Conservation (phyloP, 2,329 filamentous ascomycete species). For the Ceratocystis lukuohia region DNA sequence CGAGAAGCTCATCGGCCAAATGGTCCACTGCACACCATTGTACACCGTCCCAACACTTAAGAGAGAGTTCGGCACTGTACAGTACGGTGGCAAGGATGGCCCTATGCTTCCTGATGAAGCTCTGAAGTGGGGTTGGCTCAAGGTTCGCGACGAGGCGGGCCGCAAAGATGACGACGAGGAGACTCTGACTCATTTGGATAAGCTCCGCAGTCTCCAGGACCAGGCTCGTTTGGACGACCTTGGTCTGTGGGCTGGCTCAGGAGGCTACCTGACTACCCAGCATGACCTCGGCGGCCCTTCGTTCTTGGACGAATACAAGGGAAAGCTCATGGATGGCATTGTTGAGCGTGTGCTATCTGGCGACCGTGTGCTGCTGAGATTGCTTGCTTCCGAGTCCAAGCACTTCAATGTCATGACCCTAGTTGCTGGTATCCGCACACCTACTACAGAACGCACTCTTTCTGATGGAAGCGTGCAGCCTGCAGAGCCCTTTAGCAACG, state of each 20-base stretch:
- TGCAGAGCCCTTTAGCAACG: constrained; percentile 79
- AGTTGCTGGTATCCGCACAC: constrained; percentile 76
- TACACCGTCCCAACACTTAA: constrained; percentile 78
- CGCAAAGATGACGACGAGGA: constrained; percentile 79
- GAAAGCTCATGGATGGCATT: constrained; percentile 68
- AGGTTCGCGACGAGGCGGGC: constrained; percentile 86
- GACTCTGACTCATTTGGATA: constrained; percentile 56
- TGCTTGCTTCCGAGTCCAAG: constrained; percentile 67
- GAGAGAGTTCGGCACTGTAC: constrained; percentile 75
- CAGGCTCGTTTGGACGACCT: constrained; percentile 66
- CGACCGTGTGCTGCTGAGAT: constrained; percentile 73
- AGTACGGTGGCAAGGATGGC: constrained; percentile 61
- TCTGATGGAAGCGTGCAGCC: constrained; percentile 67
- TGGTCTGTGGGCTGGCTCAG: constrained; percentile 61
- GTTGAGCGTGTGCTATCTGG: constrained; percentile 86
- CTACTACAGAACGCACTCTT: constrained; percentile 75
- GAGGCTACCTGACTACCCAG: constrained; percentile 58
- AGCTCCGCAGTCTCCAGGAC: constrained; percentile 61
- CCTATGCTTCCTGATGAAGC: constrained; percentile 66
- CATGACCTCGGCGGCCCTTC: constrained; percentile 65
- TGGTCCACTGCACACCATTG: constrained; percentile 68
- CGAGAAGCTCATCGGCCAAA: constrained; percentile 70
- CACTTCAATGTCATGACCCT: constrained; percentile 83
- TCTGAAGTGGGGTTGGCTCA: constrained; percentile 81
- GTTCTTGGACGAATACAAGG: constrained; percentile 74